phyloP scores from a whole-genome alignment of 768 basidiomycete genomes.

The Steccherinum ochraceum region DNA sequence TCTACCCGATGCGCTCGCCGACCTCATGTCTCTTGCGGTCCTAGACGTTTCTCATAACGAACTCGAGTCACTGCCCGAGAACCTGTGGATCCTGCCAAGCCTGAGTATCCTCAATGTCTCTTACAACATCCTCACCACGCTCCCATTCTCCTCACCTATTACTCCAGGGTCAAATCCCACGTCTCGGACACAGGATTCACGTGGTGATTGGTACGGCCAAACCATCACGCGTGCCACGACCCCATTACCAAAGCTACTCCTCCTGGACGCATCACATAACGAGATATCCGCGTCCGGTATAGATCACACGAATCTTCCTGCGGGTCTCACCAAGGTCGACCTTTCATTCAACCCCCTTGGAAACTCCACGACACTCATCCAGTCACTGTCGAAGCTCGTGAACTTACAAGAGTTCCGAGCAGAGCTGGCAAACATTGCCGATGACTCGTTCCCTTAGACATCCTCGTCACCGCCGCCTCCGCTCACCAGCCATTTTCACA shows the following conservation, averaged over 20 bases:
- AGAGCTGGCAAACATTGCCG: conserved; percentile 50
- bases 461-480: conserved; percentile 21
- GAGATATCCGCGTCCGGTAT: conserved; percentile 49
- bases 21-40: conserved; percentile 57
- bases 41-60: conserved; percentile 74
- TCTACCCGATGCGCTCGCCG: conserved; percentile 61
- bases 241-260: conserved; percentile 61
- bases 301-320: conserved; percentile 46
- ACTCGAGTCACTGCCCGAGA: conserved; percentile 53
- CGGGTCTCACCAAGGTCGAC: conserved; percentile 49
- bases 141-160: conserved; percentile 64
- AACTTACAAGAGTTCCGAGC: conserved; percentile 54
- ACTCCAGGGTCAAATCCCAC: conserved; percentile 18
- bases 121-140: conserved; percentile 53
- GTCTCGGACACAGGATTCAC: conserved; percentile 27
- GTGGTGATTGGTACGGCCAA: conserved; percentile 54
- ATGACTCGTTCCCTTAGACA: conserved; percentile 49
- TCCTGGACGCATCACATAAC: conserved; percentile 64
- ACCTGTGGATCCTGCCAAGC: conserved; percentile 63
- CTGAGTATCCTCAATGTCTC: conserved; percentile 65
- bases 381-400: conserved; percentile 38
- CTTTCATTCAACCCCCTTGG: conserved; percentile 66
- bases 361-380: conserved; percentile 33
- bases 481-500: conserved; percentile 37
- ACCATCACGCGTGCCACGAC: conserved; percentile 53